Evolutionary conservation across 148 eudicot genomes (phyloP), one percentile per base, ranked within the genome.

Genomic region (Cornus suecica): DNA sequence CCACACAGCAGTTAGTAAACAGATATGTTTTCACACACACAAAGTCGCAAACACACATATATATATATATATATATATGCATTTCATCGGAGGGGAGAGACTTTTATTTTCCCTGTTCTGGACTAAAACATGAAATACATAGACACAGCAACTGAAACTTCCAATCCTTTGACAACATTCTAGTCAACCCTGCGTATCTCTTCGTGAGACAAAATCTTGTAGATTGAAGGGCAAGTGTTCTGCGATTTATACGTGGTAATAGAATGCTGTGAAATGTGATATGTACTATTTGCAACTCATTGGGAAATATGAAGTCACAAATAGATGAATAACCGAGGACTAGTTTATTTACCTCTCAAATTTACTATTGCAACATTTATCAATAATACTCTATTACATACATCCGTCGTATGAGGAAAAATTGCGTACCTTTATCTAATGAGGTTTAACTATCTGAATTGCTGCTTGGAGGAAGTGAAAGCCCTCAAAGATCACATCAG

Each of bases 311-410:
- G 62, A 2, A 0, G 24, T 18, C 23, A 18, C 24, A 58, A 52
- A 58, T 58, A 22, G 24, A 58, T n/a, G 54, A 58, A 58, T 20
- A 58, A 20, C 62, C 0, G 24, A 58, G 24, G 24, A 4, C 8
- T 20, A 58, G 62, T 58, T 58, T 58, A 7, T 58, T 11, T 58
- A 14, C 62, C 24, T 58, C 24, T 22, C 25, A 58, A 18, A 22
- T 56, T n/a, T 25, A 56, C 25, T 56, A 56, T 56, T 18, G 8
- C 15, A 56, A 56, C 62, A 27, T 63, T 7, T 26, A 8, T 63
- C 62, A 45, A 62, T 27, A 65, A 80, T 60, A 73, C 74, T 37
- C 77, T 72, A 72, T 37, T 51, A 69, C 73, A 77, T 73, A 77
- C 66, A 73, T 62, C 71, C 71, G 45, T 60, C 52, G 73, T 54